A percentile compares a stretch with the other conserved stretches of the same genome.
These are phyloP conservation scores for Mycena galopus DNA, from an alignment of 768 basidiomycete species.

Conservation along the genomic window DNA sequence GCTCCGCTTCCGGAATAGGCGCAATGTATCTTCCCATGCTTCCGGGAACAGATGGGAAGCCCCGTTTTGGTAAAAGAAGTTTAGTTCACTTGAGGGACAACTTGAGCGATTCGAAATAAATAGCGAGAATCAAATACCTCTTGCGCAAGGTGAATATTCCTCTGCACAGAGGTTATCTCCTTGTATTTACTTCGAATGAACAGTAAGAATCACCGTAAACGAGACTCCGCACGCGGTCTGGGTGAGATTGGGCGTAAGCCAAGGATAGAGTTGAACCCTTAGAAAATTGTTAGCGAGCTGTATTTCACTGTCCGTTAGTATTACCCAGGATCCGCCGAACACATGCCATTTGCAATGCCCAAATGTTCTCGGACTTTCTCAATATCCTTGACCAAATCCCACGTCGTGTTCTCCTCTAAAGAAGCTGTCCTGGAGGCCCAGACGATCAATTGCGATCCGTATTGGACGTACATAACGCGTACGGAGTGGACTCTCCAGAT, in stretches of 20 bases:
- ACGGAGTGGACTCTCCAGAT: conserved; percentile 89
- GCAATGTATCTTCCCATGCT: conserved; percentile 89
- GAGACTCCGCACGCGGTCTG: conserved; percentile 83
- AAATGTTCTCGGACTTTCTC: conserved; percentile 86
- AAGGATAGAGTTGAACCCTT: conserved; percentile 90
- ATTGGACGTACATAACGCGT: conserved; percentile 42
- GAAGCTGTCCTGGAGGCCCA: conserved; percentile 69
- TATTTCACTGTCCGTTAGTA: conserved; percentile 30
- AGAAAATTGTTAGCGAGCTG: neutral
- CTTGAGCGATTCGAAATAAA: neutral
- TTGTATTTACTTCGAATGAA: neutral
- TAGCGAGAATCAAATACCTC: conserved; percentile 57
- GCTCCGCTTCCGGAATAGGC: conserved; percentile 84
- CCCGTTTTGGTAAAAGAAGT: conserved; percentile 94
- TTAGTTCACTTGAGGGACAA: conserved; percentile 70
- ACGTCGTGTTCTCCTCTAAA: conserved; percentile 91
- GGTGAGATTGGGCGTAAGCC: conserved; percentile 87
- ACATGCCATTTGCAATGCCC: conserved; percentile 91
- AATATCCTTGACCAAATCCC: conserved; percentile 92
- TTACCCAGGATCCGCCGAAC: conserved; percentile 94
- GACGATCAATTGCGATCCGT: neutral
- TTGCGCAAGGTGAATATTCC: conserved; percentile 92
- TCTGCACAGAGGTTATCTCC: conserved; percentile 49
- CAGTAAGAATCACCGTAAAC: conserved; percentile 68
- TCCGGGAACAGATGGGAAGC: conserved; percentile 87